A percentile compares a stretch with the other conserved stretches of the same genome.
Conservation (phyloP, 805 yeast species). For the Spathaspora gorwiae region DNA sequence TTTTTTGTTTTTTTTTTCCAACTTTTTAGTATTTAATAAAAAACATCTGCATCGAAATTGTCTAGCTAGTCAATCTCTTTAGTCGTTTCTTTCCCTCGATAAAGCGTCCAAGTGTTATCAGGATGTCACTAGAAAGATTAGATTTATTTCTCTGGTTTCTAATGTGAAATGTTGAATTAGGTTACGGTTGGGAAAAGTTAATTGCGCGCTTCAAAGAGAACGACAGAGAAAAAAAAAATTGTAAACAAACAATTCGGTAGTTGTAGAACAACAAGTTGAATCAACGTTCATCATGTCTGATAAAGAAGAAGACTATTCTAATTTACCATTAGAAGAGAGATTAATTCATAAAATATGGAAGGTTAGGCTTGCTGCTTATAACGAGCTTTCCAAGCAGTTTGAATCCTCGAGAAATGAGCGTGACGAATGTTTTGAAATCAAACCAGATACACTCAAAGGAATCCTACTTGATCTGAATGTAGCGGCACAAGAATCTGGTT, state of each 20-base stretch:
- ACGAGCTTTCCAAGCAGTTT: conserved; percentile 53
- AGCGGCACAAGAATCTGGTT: conserved; percentile 84
- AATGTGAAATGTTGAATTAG: neutral
- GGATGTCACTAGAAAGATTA: too few species aligned
- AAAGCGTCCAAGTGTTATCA: too few species aligned
- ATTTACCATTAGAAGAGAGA: conserved; percentile 63
- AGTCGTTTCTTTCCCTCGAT: too few species aligned
- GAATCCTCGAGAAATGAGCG: conserved; percentile 48
- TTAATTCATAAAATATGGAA: conserved; percentile 77
- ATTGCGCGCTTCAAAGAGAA: neutral
- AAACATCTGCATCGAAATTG: too few species aligned
- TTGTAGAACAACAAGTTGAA: too few species aligned
- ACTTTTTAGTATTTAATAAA: too few species aligned
- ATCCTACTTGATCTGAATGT: conserved; percentile 78
- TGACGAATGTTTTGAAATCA: conserved; percentile 54
- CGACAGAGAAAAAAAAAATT: neutral
- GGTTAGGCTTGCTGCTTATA: conserved; percentile 76
- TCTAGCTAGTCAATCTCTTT: too few species aligned
- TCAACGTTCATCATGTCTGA: conserved; percentile 25
- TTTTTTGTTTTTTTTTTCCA: too few species aligned
- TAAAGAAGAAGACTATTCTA: conserved; percentile 51
- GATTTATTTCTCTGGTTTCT: too few species aligned
- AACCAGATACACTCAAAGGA: conserved; percentile 53
- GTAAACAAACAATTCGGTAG: neutral
- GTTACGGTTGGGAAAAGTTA: neutral